A percentile compares a stretch with the other conserved stretches of the same genome.
Conservation (phyloP, 2,329 filamentous ascomycete genomes). For the Ascochyta lentis region DNA sequence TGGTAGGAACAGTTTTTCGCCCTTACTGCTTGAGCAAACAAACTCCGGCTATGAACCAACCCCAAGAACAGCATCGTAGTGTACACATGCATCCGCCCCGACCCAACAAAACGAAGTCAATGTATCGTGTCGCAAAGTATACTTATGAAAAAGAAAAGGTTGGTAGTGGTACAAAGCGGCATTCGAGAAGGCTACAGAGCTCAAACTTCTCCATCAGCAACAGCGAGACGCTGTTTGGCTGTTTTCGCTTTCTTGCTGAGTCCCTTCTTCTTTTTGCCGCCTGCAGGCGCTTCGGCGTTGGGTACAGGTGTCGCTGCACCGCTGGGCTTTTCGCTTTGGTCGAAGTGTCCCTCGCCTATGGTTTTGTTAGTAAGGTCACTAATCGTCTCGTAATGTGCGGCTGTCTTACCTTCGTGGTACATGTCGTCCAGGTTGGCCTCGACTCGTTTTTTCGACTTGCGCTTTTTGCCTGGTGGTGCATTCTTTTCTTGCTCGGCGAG, state of each 20-base stretch:
- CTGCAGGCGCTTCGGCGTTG: constrained; percentile 39
- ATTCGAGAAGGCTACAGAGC: background rate
- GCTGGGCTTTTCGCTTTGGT: constrained; percentile 83
- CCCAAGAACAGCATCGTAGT: constrained; percentile 1
- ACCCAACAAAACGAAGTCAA: background rate
- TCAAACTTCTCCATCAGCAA: constrained; percentile 54
- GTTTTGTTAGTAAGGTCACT: constrained; percentile 33
- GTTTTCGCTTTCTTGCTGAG: constrained; percentile 61
- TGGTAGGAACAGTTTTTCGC: background rate
- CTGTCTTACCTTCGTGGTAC: constrained; percentile 92
- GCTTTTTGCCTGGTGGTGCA: constrained; percentile 52
- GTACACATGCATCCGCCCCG: constrained; percentile 7
- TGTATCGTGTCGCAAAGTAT: constrained; percentile 3
- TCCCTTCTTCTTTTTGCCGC: constrained; percentile 53
- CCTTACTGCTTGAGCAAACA: background rate
- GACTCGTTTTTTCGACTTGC: constrained; percentile 67
- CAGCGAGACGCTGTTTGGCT: constrained; percentile 57
- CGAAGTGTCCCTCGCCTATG: constrained; percentile 93
- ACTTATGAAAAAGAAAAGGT: background rate
- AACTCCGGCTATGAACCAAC: constrained; percentile 1
- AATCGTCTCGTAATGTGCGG: background rate
- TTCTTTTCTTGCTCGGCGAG: constrained; percentile 70
- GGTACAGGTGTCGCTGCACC: constrained; percentile 84
- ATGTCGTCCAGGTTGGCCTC: constrained; percentile 85
- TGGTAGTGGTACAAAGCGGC: constrained; percentile 8